Evolutionary conservation across 2,329 filamentous ascomycete genomes (phyloP).

Genomic region (Cadophora gregata): DNA sequence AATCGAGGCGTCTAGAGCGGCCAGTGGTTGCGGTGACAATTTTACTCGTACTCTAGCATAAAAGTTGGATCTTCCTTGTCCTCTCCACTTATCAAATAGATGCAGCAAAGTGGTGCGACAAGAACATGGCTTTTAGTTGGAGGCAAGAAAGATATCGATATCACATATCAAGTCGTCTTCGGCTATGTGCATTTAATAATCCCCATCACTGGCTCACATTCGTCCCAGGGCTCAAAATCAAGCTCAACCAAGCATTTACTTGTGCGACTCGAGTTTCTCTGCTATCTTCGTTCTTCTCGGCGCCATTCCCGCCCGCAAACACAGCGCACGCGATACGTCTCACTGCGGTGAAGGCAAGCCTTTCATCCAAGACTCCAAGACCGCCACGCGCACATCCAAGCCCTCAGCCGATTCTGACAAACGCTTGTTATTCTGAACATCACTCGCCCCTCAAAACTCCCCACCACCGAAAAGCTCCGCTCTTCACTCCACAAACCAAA

Average conservation of each 20-base stretch:
- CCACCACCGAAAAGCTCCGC: neutral
- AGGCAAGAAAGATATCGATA: neutral
- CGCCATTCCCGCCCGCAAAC: neutral
- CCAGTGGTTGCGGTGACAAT: neutral
- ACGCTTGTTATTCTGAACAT: slow-evolving; percentile 10
- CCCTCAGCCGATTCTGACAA: neutral
- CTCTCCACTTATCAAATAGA: neutral
- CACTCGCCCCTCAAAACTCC: neutral
- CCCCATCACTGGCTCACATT: neutral
- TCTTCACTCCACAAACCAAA: slow-evolving; percentile 3
- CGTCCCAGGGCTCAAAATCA: neutral
- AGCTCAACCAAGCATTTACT: slow-evolving; percentile 8
- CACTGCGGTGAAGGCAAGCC: neutral
- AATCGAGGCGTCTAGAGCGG: neutral
- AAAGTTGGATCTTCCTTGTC: neutral
- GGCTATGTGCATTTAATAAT: neutral
- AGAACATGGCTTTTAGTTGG: neutral
- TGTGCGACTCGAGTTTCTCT: neutral
- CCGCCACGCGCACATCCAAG: neutral
- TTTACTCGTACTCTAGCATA: neutral
- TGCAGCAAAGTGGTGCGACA: neutral
- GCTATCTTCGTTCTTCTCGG: neutral
- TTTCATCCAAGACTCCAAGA: neutral
- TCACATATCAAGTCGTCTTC: slow-evolving; percentile 1
- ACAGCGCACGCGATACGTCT: neutral